phyloP scores from a whole-genome alignment of 2,329 filamentous ascomycete genomes.

The Penicillium sp. region DNA sequence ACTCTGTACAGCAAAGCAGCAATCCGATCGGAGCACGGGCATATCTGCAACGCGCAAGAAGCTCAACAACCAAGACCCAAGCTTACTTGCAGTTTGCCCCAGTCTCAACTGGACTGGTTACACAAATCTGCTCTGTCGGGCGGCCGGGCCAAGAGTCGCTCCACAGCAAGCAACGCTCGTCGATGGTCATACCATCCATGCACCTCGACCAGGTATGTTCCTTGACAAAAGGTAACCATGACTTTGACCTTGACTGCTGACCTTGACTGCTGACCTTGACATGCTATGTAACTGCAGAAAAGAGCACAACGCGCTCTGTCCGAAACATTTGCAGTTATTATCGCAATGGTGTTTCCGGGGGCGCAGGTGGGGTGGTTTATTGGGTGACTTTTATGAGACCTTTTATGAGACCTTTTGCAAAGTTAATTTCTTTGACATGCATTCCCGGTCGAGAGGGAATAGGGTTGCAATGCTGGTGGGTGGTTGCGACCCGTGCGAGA shows the following conservation, averaged over 20 bases:
- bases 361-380: neutral
- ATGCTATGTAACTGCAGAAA: conserved; percentile 20
- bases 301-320: neutral
- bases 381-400: neutral
- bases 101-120: neutral
- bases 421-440: neutral
- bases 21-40: neutral
- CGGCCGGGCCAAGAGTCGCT: neutral
- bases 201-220: conserved; percentile 2
- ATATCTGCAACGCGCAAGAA: neutral
- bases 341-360: neutral
- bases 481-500: conserved; percentile 9
- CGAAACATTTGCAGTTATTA: conserved; percentile 9
- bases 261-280: neutral
- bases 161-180: neutral
- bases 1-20: conserved; percentile 1
- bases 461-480: conserved; percentile 7
- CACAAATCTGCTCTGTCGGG: conserved; percentile 1
- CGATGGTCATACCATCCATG: conserved; percentile 11
- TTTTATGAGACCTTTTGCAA: neutral
- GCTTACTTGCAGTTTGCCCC: neutral
- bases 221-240: conserved; percentile 10
- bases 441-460: neutral
- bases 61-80: neutral
- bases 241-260: neutral